Base-by-base conservation (phyloP, 1,284 basidiomycete genomes). In the Trichosporon coremiiforme region DNA sequence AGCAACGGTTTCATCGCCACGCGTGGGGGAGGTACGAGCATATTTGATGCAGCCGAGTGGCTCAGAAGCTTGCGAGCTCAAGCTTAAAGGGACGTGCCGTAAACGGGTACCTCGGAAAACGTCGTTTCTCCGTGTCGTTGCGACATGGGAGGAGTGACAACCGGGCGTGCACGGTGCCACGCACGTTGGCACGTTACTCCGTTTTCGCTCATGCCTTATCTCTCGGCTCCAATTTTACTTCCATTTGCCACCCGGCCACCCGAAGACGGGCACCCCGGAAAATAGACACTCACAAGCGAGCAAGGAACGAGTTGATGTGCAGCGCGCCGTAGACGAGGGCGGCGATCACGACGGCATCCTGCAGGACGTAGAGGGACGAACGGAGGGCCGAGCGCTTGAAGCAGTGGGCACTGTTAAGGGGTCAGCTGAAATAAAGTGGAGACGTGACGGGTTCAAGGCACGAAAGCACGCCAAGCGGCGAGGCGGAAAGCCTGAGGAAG, bases 371-470 rank as follows among this genome's bases (percentile, higher is more conserved):
- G 71, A 88, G 77, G n/a, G 88, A 90, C 29, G 95, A 96, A 80
- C 87, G 87, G 79, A 96, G 76, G 1, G 94, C 91, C 0, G 93
- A 96, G 74, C 97, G 92, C 86, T 97, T 87, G 85, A 91, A 94
- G 86, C 96, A 98, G 85, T 96, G 94, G 5, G 91, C 82, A 12
- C 94, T 94, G 75, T 25, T 63, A 72, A 5, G 53, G 57, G 41
- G 57, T 62, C 31, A 62, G 55, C 20, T 22, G 41, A 31, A 29
- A 22, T 41, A 22, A 50, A 22, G 20, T 22, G 1, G 31, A 63
- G 35, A 17, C 87, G 89, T 75, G 57, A 20, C 22, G 47, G 38
- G 47, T 4, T 6, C 41, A 15, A 47, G 45, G 47, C 33, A 35
- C 29, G 65, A 25, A 17, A 9, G 38, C n/a, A 41, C 47, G 47